These are phyloP conservation scores for Malassezia globosa DNA, from an alignment of 1,284 basidiomycete species.

Conservation along the genomic window DNA sequence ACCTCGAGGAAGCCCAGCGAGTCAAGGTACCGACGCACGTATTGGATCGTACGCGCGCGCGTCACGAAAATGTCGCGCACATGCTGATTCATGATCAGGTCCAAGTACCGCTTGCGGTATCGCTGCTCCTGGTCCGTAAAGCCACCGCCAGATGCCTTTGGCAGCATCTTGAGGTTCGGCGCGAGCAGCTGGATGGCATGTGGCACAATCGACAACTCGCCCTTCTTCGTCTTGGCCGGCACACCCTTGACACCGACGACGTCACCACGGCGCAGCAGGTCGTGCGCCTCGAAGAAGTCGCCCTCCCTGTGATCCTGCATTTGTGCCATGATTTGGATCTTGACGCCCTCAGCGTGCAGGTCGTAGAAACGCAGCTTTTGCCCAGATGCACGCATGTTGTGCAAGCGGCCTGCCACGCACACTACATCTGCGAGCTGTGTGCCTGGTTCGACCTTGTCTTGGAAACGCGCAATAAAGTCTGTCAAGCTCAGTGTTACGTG, in stretches of 20 bases:
- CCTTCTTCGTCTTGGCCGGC: constrained; percentile 86
- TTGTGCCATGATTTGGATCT: constrained; percentile 90
- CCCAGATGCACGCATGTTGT: constrained; percentile 73
- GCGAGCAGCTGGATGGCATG: constrained; percentile 75
- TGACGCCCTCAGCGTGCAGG: constrained; percentile 78
- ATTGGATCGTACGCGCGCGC: constrained; percentile 52
- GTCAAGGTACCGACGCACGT: constrained; percentile 77
- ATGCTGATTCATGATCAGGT: constrained; percentile 86
- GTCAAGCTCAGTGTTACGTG: constrained; percentile 70
- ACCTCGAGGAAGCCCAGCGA: constrained; percentile 92
- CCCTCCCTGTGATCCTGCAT: constrained; percentile 57
- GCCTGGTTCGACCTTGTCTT: constrained; percentile 49
- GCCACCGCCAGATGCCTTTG: constrained; percentile 48
- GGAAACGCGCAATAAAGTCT: constrained; percentile 66
- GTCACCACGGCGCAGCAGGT: constrained; percentile 85
- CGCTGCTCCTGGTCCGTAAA: constrained; percentile 76
- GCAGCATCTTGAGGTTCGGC: constrained; percentile 90
- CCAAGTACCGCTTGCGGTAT: constrained; percentile 96
- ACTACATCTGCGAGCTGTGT: constrained; percentile 46
- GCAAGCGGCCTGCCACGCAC: constrained; percentile 74
- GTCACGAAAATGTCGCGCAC: constrained; percentile 86
- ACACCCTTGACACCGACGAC: constrained; percentile 83
- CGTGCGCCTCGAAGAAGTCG: constrained; percentile 64
- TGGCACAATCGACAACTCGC: constrained; percentile 83
- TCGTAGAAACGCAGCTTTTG: constrained; percentile 91